Percentiles rank a stretch among this genome's conserved stretches.
These are phyloP conservation scores for Withania somnifera DNA, from an alignment of 305 asterid species.

Conservation along the genomic window DNA sequence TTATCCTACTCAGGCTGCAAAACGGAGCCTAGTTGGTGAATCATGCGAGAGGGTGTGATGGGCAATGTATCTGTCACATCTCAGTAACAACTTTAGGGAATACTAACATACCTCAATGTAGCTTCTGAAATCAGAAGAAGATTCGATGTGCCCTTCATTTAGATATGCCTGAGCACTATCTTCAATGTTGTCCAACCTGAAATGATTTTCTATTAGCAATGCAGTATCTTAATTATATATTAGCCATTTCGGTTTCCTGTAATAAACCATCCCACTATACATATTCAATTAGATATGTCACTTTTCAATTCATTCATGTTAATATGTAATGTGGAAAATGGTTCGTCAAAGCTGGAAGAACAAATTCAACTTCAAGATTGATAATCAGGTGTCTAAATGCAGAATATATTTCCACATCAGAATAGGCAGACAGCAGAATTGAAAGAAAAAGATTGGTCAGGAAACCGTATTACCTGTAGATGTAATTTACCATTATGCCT, in stretches of 20 bases:
- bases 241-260: neutral
- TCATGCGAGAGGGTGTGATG: neutral
- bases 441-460: neutral
- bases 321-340: neutral
- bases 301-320: neutral
- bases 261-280: neutral
- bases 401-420: neutral
- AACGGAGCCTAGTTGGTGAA: neutral
- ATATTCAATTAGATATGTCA: neutral
- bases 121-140: constrained; percentile 50
- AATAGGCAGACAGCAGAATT: neutral
- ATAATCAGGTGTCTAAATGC: neutral
- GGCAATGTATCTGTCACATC: neutral
- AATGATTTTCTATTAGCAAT: neutral
- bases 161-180: constrained; percentile 70
- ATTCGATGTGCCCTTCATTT: constrained; percentile 51
- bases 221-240: constrained; percentile 2
- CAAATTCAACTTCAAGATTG: neutral
- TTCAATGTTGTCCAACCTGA: constrained; percentile 79
- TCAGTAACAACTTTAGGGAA: neutral
- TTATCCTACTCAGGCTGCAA: constrained; percentile 9
- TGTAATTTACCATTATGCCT: constrained; percentile 91
- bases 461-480: constrained; percentile 48
- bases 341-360: neutral
- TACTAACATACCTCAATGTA: constrained; percentile 45